These are phyloP conservation scores for Mycena epipterygia DNA, from an alignment of 768 basidiomycete genomes.

Conservation along the genomic window DNA sequence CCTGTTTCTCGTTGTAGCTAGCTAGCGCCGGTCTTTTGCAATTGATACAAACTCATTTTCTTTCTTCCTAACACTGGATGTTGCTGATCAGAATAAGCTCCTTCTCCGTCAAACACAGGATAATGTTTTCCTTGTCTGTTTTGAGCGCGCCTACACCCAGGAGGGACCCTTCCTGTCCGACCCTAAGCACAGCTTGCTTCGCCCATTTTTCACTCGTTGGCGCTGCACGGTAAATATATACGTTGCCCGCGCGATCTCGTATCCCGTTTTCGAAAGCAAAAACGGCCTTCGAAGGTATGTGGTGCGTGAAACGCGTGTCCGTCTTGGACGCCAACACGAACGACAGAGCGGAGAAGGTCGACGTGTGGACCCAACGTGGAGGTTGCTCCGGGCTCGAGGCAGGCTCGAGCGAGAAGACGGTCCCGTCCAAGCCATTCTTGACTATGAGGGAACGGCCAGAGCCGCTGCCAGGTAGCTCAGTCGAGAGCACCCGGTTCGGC, in stretches of 20 bases:
- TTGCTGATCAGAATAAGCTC: conserved; percentile 74
- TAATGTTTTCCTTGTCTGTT: conserved; percentile 49
- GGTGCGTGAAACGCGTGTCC: conserved; percentile 90
- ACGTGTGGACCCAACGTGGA: conserved; percentile 76
- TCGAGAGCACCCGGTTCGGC: conserved; percentile 74
- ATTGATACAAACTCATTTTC: conserved; percentile 21
- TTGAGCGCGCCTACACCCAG: conserved; percentile 78
- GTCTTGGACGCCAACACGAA: conserved; percentile 96
- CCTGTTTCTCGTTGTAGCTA: conserved; percentile 15
- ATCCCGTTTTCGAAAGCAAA: conserved; percentile 89
- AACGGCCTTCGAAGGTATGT: conserved; percentile 68
- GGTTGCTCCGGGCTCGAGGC: conserved; percentile 39
- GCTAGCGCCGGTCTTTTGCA: neutral
- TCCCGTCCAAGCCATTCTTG: conserved; percentile 83
- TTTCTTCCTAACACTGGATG: conserved; percentile 37
- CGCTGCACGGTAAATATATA: conserved; percentile 85
- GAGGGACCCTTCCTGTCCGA: conserved; percentile 79
- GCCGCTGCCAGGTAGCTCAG: conserved; percentile 71
- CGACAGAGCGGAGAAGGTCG: conserved; percentile 91
- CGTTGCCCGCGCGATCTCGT: conserved; percentile 79
- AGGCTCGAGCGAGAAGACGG: conserved; percentile 65
- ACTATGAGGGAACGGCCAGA: conserved; percentile 64
- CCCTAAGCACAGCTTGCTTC: conserved; percentile 85
- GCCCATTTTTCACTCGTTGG: conserved; percentile 69
- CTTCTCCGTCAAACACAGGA: conserved; percentile 84